Percentiles rank a stretch among this genome's conserved stretches.
Conservation (phyloP, 2,329 filamentous ascomycete genomes). For the Colletotrichum filicis region DNA sequence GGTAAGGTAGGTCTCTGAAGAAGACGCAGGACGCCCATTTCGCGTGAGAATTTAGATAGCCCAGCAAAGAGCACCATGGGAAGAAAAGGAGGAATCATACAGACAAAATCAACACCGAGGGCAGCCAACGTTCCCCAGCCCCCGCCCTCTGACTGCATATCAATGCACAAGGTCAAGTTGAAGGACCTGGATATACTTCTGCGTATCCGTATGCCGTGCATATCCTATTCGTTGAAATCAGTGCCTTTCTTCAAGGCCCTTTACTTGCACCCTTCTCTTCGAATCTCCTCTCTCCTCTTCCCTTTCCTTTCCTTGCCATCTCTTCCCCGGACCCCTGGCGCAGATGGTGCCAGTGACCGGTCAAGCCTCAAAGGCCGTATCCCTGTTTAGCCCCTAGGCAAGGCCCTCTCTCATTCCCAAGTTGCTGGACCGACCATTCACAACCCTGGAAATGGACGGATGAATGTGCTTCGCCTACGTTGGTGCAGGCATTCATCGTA, state of each 20-base stretch:
- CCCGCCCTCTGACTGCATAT: neutral
- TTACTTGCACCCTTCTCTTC: neutral
- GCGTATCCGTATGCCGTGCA: neutral
- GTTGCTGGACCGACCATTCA: constrained; percentile 32
- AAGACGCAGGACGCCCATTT: neutral
- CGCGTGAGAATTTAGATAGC: neutral
- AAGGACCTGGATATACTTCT: neutral
- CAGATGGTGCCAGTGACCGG: constrained; percentile 22
- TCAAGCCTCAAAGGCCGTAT: constrained; percentile 16
- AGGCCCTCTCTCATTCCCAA: constrained; percentile 33
- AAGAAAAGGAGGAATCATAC: neutral
- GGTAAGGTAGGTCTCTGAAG: neutral
- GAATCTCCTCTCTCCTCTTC: neutral
- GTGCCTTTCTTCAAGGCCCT: neutral
- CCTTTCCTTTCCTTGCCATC: neutral
- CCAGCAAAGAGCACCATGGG: neutral
- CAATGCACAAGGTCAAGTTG: neutral
- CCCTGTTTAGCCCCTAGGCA: constrained; percentile 20
- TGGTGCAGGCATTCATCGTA: constrained; percentile 34
- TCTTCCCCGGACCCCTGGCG: constrained; percentile 18
- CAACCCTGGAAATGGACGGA: neutral
- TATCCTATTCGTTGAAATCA: neutral
- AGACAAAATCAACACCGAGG: neutral
- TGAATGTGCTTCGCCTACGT: constrained; percentile 27
- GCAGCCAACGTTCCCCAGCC: neutral